Percentiles rank a stretch among this genome's conserved stretches.
phyloP scores from a whole-genome alignment of 2,329 filamentous ascomycete species.

The Chrysoporthe austroafricana region DNA sequence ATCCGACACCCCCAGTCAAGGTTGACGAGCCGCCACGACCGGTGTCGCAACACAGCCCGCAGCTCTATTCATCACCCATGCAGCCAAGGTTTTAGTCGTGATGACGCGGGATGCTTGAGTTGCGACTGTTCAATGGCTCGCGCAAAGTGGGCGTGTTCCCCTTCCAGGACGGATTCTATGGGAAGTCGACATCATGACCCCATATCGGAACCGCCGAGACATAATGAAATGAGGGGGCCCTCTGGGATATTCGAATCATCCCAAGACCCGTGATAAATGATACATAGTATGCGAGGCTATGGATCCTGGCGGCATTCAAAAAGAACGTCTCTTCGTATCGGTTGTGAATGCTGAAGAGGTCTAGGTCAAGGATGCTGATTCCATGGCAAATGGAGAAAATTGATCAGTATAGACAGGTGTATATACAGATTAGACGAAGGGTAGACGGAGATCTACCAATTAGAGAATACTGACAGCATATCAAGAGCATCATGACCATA shows the following conservation, averaged over 20 bases:
- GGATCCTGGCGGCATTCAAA: not conserved
- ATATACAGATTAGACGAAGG: constrained; percentile 9
- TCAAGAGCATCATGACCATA: constrained; percentile 1
- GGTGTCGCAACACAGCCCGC: constrained; percentile 17
- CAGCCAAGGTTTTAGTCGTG: constrained; percentile 5
- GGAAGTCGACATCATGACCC: not conserved
- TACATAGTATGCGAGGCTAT: not conserved
- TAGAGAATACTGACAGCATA: not conserved
- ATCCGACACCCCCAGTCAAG: constrained; percentile 65
- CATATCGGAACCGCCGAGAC: not conserved
- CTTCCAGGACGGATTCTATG: too few species aligned
- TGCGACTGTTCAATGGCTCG: not conserved
- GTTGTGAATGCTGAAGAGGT: not conserved
- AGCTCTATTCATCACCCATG: constrained; percentile 15
- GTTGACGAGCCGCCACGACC: constrained; percentile 39
- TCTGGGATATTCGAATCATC: not conserved
- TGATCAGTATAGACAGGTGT: constrained; percentile 11
- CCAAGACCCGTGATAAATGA: constrained; percentile 4
- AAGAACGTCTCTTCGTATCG: not conserved
- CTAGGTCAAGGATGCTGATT: not conserved
- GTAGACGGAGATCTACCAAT: constrained; percentile 11
- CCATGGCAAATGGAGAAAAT: not conserved
- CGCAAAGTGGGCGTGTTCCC: not conserved
- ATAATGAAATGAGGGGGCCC: not conserved
- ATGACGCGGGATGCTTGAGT: too few species aligned